Evolutionary conservation across 345 rosid species (phyloP).

Genomic region (Brassica cretica): DNA sequence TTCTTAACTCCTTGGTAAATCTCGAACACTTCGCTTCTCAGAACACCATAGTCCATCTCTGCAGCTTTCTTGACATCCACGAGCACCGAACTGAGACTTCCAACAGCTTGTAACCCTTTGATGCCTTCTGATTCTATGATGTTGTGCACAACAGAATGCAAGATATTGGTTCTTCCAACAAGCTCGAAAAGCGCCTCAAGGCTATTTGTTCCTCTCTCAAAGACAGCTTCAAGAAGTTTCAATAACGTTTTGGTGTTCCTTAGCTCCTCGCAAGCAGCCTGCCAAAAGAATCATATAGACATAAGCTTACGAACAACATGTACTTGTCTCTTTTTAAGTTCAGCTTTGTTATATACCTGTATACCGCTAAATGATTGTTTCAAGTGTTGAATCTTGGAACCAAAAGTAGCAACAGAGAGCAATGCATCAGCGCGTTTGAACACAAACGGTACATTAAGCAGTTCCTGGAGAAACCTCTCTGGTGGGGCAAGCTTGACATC

Average conservation of each 20-base stretch:
- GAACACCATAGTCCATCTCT: conserved; percentile 25
- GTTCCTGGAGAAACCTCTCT: conserved; percentile 39
- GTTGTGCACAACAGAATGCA: conserved; percentile 71
- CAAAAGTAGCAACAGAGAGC: conserved; percentile 24
- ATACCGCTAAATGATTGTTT: conserved; percentile 11
- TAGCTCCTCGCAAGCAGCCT: conserved; percentile 69
- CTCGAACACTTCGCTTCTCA: conserved; percentile 3
- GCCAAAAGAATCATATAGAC: conserved; percentile 31
- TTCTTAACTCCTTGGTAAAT: conserved; percentile 47
- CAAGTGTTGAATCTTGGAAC: conserved; percentile 15
- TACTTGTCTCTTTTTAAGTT: not conserved
- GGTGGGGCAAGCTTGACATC: conserved; percentile 46
- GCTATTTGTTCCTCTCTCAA: conserved; percentile 54
- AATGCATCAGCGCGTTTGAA: conserved; percentile 32
- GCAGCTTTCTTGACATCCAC: conserved; percentile 33
- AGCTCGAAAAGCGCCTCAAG: conserved; percentile 49
- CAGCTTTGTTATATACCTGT: conserved; percentile 19
- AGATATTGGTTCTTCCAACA: conserved; percentile 65
- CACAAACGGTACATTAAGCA: conserved; percentile 35
- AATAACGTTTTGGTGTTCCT: conserved; percentile 59
- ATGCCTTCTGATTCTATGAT: conserved; percentile 62
- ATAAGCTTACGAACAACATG: not conserved
- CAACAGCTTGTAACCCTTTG: conserved; percentile 16
- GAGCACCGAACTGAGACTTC: conserved; percentile 17
- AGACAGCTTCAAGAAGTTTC: conserved; percentile 69